phyloP scores from a whole-genome alignment of 2,329 filamentous ascomycete genomes.

The Raffaelea deltoideospora region DNA sequence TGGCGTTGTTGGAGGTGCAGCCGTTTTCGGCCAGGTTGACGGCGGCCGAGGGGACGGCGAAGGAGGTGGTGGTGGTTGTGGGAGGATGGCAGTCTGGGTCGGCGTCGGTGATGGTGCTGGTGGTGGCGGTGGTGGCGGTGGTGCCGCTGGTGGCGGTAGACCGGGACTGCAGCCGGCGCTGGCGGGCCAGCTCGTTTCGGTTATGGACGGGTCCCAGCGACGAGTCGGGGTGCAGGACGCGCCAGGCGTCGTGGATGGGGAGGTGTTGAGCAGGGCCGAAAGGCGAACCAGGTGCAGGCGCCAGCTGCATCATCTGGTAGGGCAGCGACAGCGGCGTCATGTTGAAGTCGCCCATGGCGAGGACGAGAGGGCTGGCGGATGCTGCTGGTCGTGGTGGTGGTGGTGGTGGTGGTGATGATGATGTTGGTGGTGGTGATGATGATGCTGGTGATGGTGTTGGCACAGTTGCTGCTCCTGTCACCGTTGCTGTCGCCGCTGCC shows the following conservation, averaged over 20 bases:
- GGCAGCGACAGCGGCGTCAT: constrained; percentile 81
- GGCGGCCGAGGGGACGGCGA: constrained; percentile 47
- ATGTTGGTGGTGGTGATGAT: no score
- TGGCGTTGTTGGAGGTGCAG: constrained; percentile 67
- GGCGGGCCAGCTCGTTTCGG: constrained; percentile 48
- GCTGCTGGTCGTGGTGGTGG: not conserved
- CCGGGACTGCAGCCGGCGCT: constrained; percentile 35
- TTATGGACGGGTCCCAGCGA: constrained; percentile 60
- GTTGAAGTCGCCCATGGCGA: constrained; percentile 90
- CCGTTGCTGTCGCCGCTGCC: no score
- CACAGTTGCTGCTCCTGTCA: no score
- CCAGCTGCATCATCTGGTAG: constrained; percentile 52
- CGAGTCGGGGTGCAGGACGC: constrained; percentile 66
- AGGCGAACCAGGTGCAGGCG: no score
- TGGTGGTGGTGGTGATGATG: not conserved
- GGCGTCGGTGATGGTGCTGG: not conserved
- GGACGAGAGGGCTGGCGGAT: constrained; percentile 65
- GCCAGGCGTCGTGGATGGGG: constrained; percentile 76
- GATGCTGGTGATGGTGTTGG: no score
- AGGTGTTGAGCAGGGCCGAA: no score
- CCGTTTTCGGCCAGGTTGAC: constrained; percentile 72
- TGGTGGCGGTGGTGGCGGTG: not conserved
- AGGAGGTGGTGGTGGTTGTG: not conserved
- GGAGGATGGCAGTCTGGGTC: no score
- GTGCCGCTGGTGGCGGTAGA: no score